Base-by-base conservation (phyloP, 2,329 filamentous ascomycete genomes). In the Rhexocercosporidium sp. region DNA sequence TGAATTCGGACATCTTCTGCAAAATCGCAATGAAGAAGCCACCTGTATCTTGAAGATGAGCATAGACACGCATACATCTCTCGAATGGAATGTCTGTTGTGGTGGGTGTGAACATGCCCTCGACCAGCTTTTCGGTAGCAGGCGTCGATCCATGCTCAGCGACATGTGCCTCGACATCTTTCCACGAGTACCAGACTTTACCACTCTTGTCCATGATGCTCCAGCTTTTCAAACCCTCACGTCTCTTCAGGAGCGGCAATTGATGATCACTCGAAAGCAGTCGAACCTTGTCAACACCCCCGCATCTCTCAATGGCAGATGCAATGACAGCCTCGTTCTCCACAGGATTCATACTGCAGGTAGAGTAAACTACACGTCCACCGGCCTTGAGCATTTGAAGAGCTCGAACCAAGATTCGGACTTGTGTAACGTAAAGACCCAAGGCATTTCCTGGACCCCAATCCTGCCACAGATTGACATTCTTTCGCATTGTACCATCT, bases 331-430 rank as follows among this genome's bases (percentile, higher is more conserved):
- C 91, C 81, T 99, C 96, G 76, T 99, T 97, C 83, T 99, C 96
- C 31, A 98, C 89, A 0, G 96, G 96, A 81, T 99, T 99, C 92
- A 99, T 93, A 79, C 94, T 97, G 85, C 96, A 99, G 22, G 96
- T 99, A 3, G 95, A 98, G 82, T 98, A 99, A 62, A 99, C 95
- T 31, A 98, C 92, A 70, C 94, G 89, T 61, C 96, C 96, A 47
- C 96, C 95, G 65, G 93, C 91, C 83, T 97, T 98, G 72, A 99
- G 88, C 89, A 99, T 93, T 81, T 98, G 95, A 61, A 99, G 85
- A 37, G 96, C 93, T 69, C 96, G 90, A 65, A 97, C 92, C 59
- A 99, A 84, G 73, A 99, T 99, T 56, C 95, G 87, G 53, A 93
- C 86, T 80, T 99, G 96, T 1, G 93, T 96, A 39, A 88, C 82